Evolutionary conservation across 192 early-diverging fungal genomes (phyloP).

Genomic region (Coemansia sp.): DNA sequence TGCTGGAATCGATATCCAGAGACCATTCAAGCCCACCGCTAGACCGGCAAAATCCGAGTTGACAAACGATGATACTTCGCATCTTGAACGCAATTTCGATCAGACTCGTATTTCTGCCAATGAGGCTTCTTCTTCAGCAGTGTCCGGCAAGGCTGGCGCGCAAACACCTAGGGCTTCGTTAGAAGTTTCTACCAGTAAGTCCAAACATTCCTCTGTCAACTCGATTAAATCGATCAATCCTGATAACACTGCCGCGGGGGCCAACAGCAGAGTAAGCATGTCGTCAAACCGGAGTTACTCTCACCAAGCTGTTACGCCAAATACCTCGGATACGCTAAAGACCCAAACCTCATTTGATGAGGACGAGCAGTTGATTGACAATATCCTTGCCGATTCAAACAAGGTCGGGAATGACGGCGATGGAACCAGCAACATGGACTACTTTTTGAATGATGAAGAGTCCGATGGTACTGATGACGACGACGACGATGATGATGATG

Average conservation of each 20-base stretch:
- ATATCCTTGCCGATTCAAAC: constrained; percentile 3
- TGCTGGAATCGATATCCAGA: constrained; percentile 15
- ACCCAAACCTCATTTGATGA: constrained; percentile 7
- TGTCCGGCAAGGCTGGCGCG: not conserved
- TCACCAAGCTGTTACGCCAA: not conserved
- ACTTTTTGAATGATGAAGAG: constrained; percentile 14
- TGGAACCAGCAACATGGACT: constrained; percentile 7
- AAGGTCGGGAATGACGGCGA: not conserved
- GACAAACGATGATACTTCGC: not conserved
- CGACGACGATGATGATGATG: not conserved
- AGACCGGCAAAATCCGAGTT: constrained; percentile 21
- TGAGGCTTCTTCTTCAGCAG: constrained; percentile 6
- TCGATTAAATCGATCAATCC: not conserved
- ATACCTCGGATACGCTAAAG: constrained; percentile 4
- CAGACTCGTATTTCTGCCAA: not conserved
- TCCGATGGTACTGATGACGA: constrained; percentile 12
- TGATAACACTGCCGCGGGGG: not conserved
- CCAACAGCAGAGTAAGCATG: not conserved
- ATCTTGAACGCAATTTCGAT: not conserved
- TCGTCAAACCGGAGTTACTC: not conserved
- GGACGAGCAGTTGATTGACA: constrained; percentile 4
- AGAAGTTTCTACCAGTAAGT: constrained; percentile 1
- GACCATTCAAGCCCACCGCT: constrained; percentile 33
- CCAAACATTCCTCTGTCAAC: constrained; percentile 1
- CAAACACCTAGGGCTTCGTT: not conserved